phyloP scores from a whole-genome alignment of 2,329 filamentous ascomycete genomes.

The Chalaropsis ovoidea region DNA sequence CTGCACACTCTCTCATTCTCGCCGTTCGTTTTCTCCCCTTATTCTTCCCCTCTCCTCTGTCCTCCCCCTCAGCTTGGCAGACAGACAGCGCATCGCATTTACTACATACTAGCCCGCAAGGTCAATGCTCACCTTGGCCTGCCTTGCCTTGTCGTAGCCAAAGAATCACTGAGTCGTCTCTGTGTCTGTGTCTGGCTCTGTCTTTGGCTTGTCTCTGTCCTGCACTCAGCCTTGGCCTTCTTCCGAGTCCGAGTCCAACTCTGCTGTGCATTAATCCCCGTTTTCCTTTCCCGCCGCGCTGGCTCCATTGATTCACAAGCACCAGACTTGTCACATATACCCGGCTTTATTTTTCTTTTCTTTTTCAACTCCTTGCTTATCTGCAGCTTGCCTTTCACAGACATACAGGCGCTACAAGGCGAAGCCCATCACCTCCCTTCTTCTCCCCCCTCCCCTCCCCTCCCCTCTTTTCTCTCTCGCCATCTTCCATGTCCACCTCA shows the following conservation, averaged over 20 bases:
- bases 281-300: not conserved
- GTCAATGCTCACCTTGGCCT: not conserved
- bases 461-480: constrained; percentile 6
- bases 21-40: not conserved
- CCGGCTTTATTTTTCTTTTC: not conserved
- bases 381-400: not conserved
- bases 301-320: not conserved
- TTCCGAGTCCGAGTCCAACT: not conserved
- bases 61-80: not conserved
- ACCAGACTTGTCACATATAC: not conserved
- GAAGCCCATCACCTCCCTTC: not conserved
- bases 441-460: not conserved
- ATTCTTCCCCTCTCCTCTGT: not conserved
- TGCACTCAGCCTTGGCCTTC: not conserved
- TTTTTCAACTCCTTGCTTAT: not conserved
- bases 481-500: constrained; percentile 11
- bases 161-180: not conserved
- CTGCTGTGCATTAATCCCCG: not conserved
- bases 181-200: not conserved
- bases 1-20: not conserved
- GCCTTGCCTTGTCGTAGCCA: not conserved
- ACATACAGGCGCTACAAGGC: constrained; percentile 5
- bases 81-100: too few relatives aligned
- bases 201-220: not conserved
- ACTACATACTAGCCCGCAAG: not conserved